A percentile compares a stretch with the other conserved stretches of the same genome.
Evolutionary conservation across 768 basidiomycete genomes (phyloP).

Genomic region (Russula emetica): DNA sequence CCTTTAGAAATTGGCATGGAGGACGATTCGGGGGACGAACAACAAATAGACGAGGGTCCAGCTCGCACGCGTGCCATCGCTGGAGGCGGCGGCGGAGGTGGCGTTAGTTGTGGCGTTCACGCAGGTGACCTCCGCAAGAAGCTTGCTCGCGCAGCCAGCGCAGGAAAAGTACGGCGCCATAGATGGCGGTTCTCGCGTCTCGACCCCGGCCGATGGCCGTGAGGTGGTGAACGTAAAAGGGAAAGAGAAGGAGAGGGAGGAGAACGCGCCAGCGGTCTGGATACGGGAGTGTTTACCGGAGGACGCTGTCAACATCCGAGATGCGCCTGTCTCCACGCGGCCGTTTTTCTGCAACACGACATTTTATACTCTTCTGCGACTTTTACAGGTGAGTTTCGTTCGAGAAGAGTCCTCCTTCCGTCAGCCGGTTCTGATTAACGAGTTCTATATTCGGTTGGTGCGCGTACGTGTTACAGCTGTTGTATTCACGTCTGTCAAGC

Average conservation of each 20-base stretch:
- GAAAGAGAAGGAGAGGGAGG: conserved; percentile 20
- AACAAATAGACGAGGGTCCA: conserved; percentile 7
- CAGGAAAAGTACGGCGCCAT: conserved; percentile 43
- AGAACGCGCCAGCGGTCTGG: conserved; percentile 14
- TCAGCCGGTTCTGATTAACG: neutral
- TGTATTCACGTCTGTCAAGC: conserved; percentile 80
- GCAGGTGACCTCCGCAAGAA: conserved; percentile 57
- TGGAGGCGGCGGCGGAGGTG: conserved; percentile 28
- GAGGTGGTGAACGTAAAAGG: conserved; percentile 10
- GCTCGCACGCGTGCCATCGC: conserved; percentile 1
- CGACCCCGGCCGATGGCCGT: conserved; percentile 23
- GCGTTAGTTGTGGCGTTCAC: conserved; percentile 31
- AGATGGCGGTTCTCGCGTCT: conserved; percentile 22
- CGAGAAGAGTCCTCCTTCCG: neutral
- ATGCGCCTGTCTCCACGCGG: conserved; percentile 36
- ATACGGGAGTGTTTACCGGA: conserved; percentile 26
- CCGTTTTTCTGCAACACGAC: conserved; percentile 90
- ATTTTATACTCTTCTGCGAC: conserved; percentile 83
- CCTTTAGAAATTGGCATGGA: conserved; percentile 49
- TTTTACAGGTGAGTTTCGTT: conserved; percentile 67
- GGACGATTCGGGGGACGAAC: conserved; percentile 33
- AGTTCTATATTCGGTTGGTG: conserved; percentile 6
- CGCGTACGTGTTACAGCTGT: conserved; percentile 50
- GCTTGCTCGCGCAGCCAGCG: conserved; percentile 68
- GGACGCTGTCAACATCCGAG: conserved; percentile 27